These are phyloP conservation scores for Wallacemonas sp. DNA, from an alignment of 208 protist genomes.

Conservation along the genomic window DNA sequence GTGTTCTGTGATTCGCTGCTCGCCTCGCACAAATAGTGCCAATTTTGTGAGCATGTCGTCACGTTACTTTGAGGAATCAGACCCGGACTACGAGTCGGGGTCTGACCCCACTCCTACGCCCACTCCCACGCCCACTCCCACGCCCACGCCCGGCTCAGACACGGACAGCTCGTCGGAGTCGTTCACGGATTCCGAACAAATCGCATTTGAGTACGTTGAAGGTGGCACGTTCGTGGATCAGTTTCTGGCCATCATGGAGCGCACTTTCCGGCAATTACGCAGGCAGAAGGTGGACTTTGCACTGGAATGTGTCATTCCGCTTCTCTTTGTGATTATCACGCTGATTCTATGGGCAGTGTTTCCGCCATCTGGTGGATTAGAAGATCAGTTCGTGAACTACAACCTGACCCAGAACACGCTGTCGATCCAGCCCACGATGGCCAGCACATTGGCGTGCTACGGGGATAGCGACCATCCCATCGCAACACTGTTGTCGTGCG, in stretches of 20 bases:
- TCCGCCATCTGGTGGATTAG: constrained; percentile 6
- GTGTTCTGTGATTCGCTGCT: too few species aligned
- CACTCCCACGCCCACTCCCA: too few species aligned
- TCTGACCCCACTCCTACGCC: too few species aligned
- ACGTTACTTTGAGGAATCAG: too few species aligned
- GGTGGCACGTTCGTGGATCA: constrained; percentile 22
- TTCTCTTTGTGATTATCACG: constrained; percentile 31
- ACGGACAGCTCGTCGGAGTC: too few species aligned
- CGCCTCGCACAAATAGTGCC: too few species aligned
- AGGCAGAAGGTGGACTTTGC: constrained; percentile 17
- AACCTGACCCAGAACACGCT: constrained; percentile 4
- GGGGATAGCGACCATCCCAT: constrained; percentile 16
- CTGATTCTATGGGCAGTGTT: constrained; percentile 32
- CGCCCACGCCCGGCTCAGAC: too few species aligned
- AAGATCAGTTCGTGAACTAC: constrained; percentile 33
- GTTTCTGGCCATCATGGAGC: constrained; percentile 22
- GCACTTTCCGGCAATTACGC: constrained; percentile 13
- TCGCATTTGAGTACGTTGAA: not conserved
- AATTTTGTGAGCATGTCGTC: too few species aligned
- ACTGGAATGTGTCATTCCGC: constrained; percentile 34
- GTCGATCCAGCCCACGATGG: constrained; percentile 3
- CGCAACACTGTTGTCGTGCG: constrained; percentile 31
- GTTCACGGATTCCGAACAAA: not conserved
- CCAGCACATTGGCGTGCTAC: constrained; percentile 26
- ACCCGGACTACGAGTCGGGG: too few species aligned